Evolutionary conservation across 768 basidiomycete species (phyloP).

Genomic region (Mycena polygramma): DNA sequence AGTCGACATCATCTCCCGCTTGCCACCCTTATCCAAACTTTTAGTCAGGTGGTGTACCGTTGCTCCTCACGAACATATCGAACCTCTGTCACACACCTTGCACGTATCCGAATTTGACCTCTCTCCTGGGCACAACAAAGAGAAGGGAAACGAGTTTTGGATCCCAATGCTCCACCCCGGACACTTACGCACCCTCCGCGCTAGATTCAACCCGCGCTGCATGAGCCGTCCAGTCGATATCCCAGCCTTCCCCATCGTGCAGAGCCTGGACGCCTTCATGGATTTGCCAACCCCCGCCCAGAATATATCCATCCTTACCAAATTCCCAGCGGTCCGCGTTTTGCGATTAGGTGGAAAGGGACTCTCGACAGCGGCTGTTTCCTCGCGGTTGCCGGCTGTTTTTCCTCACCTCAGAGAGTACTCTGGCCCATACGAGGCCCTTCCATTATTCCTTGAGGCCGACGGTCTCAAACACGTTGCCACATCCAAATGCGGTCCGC

Average conservation of each 20-base stretch:
- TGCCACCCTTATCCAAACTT: constrained; percentile 3
- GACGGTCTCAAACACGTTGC: neutral
- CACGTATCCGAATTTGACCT: constrained; percentile 6
- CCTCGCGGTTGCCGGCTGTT: neutral
- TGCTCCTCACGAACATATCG: constrained; percentile 7
- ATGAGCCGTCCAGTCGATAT: neutral
- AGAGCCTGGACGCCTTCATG: neutral
- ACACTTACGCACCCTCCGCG: neutral
- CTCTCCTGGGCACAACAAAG: too few relatives aligned
- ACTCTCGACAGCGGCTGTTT: neutral
- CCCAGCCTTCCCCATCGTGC: constrained; percentile 11
- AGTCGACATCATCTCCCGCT: constrained; percentile 5
- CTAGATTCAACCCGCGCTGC: neutral
- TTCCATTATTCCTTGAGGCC: neutral
- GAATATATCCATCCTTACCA: neutral
- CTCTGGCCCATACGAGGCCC: neutral
- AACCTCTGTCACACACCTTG: neutral
- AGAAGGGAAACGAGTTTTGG: constrained; percentile 6
- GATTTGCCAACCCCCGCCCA: too few relatives aligned
- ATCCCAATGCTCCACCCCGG: constrained; percentile 18
- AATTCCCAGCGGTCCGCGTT: constrained; percentile 11
- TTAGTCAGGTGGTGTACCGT: neutral
- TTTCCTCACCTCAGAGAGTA: constrained; percentile 9
- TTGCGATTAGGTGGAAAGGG: neutral
- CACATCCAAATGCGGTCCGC: neutral